Evolutionary conservation across 257 asterid genomes (phyloP).

Genomic region (Mitragyna speciosa): DNA sequence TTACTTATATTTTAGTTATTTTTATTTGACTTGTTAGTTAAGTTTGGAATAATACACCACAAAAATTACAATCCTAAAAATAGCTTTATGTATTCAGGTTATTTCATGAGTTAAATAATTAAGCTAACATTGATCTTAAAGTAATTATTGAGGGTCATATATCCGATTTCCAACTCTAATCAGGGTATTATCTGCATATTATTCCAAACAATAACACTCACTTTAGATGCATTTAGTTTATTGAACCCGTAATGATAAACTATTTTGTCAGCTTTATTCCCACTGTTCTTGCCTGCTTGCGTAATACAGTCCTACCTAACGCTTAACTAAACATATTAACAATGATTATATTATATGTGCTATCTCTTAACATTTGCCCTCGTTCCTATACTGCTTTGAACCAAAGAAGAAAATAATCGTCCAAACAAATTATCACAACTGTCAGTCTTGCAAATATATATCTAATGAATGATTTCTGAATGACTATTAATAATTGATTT

Average conservation of each 20-base stretch:
- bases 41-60: no score
- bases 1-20: no score
- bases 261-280: slow-evolving; percentile 6
- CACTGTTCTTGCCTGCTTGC: slow-evolving; percentile 7
- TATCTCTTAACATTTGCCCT: background rate
- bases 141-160: no score
- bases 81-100: no score
- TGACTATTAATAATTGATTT: background rate
- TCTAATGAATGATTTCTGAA: background rate
- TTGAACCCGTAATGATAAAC: background rate
- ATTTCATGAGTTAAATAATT: no score
- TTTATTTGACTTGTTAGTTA: no score
- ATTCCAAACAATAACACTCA: slow-evolving; percentile 17
- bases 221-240: background rate
- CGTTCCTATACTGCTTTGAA: background rate
- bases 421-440: background rate
- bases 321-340: background rate
- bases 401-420: background rate
- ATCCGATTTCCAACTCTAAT: background rate
- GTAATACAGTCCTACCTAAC: slow-evolving; percentile 15
- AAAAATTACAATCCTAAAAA: no score
- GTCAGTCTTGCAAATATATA: background rate
- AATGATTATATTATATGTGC: background rate
- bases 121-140: no score
- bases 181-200: background rate